Percentiles rank a stretch among this genome's conserved stretches.
phyloP scores from a whole-genome alignment of 2,329 filamentous ascomycete species.

The Colletotrichum acutatum region DNA sequence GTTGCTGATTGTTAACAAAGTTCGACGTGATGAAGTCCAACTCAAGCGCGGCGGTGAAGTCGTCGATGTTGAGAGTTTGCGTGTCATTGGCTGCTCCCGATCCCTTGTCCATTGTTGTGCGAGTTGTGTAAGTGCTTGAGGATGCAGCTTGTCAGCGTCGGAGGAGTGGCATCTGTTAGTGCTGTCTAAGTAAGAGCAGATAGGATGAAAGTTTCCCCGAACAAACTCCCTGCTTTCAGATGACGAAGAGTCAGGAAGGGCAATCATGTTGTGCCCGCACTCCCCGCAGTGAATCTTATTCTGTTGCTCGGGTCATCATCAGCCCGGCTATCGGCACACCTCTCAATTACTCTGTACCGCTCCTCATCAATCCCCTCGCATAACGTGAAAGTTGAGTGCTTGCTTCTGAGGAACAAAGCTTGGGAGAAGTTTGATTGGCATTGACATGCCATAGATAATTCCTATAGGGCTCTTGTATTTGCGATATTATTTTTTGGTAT shows the following conservation, averaged over 20 bases:
- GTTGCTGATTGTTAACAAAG: not conserved
- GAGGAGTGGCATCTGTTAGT: not conserved
- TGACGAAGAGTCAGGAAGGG: not conserved
- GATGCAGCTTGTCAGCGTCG: not conserved
- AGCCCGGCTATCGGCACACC: not conserved
- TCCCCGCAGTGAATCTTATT: not conserved
- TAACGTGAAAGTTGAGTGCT: too few species aligned
- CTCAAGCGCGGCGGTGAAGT: slow-evolving; percentile 18
- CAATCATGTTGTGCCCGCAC: not conserved
- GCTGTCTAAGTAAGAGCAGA: not conserved
- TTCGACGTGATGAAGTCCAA: slow-evolving; percentile 5
- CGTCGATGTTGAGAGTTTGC: slow-evolving; percentile 5
- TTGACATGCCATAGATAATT: too few species aligned
- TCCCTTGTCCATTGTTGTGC: slow-evolving; percentile 18
- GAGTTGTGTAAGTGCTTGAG: slow-evolving; percentile 12
- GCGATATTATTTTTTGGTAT: too few species aligned
- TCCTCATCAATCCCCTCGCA: too few species aligned
- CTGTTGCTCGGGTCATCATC: not conserved
- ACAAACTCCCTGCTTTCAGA: not conserved
- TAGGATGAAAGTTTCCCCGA: slow-evolving; percentile 25
- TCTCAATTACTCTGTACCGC: not conserved
- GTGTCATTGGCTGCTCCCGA: slow-evolving; percentile 2
- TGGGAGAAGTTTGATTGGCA: too few species aligned
- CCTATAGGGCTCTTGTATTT: too few species aligned
- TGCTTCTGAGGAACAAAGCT: too few species aligned